Base-by-base conservation (phyloP, 1,139 yeast genomes). In the Suhomyces ambrosiae region DNA sequence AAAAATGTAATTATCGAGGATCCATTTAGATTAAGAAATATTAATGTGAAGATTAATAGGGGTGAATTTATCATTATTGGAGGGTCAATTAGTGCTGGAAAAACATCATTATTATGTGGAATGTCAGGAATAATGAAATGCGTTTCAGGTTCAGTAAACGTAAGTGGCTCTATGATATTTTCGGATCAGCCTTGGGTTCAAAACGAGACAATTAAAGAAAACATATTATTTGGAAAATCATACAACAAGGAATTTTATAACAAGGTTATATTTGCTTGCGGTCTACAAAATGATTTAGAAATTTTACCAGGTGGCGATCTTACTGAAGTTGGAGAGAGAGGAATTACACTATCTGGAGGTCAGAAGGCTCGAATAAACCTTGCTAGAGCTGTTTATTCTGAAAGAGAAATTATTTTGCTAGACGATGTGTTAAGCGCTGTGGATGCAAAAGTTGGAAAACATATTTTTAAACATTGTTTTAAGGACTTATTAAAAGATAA, bases 161-260 rank as follows among this genome's bases (percentile, higher is more conserved):
- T 80, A 44, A 68, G 65, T 37, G 81, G 79, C 2, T 51, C 69
- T 1, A 40, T 66, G 16, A 44, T 74, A 22, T 55, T 74, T 3
- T 75, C 80, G 54, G 71, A 74, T 1, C 44, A 54, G 30, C 90
- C 94, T 9, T 88, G 96, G 96, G 80, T 86, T 41, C 94, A 84
- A 58, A 88, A 87, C 55, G 80, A 88, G 2, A 83, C 95, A 1
- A 82, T 87, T 4, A 71, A 76, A 46, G 83, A 85, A 22, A 88
- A 88, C 52, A 86, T 88, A 40, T 44, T 74, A 1, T 88, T 88
- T 61, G 96, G 96, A 1, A 56, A 65, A 7, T 74, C 71, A 2
- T 82, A 56, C 43, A 81, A 84, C 2, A 96, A 88, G 10, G 96
- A 88, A 66, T 87, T 95, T 5, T 87, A 86, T 52, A 60, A 73